A percentile compares a stretch with the other conserved stretches of the same genome.
Conservation (phyloP, 768 basidiomycete species). For the Leccinum broughii region DNA sequence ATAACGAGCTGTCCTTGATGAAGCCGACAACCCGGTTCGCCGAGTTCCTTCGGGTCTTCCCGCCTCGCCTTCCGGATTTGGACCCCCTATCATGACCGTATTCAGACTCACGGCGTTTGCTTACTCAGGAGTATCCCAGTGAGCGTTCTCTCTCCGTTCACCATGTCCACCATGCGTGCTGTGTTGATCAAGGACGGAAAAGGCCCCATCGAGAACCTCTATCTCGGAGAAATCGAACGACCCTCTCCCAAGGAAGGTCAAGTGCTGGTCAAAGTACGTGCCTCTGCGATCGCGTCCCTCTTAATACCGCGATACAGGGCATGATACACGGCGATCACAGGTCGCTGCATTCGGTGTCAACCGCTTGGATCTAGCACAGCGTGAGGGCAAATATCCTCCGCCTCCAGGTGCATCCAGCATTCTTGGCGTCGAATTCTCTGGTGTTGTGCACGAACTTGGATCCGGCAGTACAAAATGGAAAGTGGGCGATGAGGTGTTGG, state of each 20-base stretch:
- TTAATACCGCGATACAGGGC: neutral
- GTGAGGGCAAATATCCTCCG: slow-evolving; percentile 71
- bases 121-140: neutral
- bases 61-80: too few relatives aligned
- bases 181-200: slow-evolving; percentile 74
- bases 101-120: neutral
- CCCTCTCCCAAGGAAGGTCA: slow-evolving; percentile 59
- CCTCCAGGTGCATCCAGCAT: slow-evolving; percentile 75
- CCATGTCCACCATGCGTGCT: slow-evolving; percentile 61
- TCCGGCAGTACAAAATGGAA: slow-evolving; percentile 52
- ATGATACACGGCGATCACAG: slow-evolving; percentile 35
- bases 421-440: slow-evolving; percentile 88
- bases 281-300: neutral
- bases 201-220: slow-evolving; percentile 75
- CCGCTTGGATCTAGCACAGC: slow-evolving; percentile 79
- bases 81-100: too few relatives aligned
- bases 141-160: neutral
- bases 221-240: slow-evolving; percentile 68
- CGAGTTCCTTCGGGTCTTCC: too few relatives aligned
- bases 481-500: slow-evolving; percentile 72
- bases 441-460: slow-evolving; percentile 57
- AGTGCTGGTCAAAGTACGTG: slow-evolving; percentile 76
- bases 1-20: too few relatives aligned
- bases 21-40: too few relatives aligned
- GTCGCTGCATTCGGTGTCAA: slow-evolving; percentile 87